Conservation (phyloP, 129 eudicot species). For the Pittosporum tobira region DNA sequence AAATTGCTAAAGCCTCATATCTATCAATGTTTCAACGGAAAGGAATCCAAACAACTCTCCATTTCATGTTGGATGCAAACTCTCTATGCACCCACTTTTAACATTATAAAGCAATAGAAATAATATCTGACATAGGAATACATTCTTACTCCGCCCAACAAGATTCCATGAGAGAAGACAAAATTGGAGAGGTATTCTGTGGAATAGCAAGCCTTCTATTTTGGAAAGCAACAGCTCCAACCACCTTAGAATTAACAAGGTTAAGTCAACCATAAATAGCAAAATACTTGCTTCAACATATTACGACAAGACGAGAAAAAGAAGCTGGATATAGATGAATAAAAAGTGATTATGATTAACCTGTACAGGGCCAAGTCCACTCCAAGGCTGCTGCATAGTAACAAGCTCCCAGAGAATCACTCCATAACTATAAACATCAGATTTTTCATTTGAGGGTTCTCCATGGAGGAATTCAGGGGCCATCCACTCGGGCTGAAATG, state of each 20-base stretch:
- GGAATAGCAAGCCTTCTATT: constrained; percentile 84
- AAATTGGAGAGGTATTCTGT: constrained; percentile 43
- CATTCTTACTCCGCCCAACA: constrained; percentile 93
- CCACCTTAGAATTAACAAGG: constrained; percentile 46
- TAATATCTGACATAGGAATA: neutral
- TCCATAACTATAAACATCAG: constrained; percentile 88
- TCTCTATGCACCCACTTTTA: neutral
- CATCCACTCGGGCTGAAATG: constrained; percentile 93
- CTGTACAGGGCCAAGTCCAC: constrained; percentile 63
- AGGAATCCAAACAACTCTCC: too few relatives aligned
- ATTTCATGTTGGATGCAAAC: neutral
- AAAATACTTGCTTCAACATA: neutral
- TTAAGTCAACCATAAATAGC: constrained; percentile 7
- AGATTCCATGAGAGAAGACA: constrained; percentile 81
- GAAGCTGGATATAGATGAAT: neutral
- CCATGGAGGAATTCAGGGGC: constrained; percentile 87
- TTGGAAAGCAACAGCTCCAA: constrained; percentile 97
- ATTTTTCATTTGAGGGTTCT: constrained; percentile 82
- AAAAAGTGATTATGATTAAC: constrained; percentile 22
- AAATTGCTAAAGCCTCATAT: neutral
- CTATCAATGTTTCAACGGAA: too few relatives aligned
- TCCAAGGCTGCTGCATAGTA: constrained; percentile 82
- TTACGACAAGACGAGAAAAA: neutral
- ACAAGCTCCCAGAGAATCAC: constrained; percentile 86
- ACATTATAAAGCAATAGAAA: neutral